Percentiles rank a stretch among this genome's conserved stretches.
phyloP scores from a whole-genome alignment of 352 stramenopile genomes.

The Phytophthora syringae region DNA sequence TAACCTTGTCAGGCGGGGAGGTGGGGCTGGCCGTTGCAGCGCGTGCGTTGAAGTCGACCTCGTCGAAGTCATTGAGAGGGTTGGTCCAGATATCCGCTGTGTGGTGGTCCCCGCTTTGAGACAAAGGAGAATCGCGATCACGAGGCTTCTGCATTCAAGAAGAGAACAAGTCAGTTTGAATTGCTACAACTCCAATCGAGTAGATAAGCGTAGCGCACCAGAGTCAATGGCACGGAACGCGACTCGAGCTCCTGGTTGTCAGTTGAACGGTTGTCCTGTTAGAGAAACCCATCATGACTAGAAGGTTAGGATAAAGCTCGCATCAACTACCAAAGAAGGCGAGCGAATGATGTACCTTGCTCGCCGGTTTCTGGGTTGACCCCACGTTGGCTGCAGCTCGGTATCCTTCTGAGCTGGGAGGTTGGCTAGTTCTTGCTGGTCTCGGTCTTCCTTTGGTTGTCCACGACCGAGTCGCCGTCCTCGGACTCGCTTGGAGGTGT shows the following conservation, averaged over 20 bases:
- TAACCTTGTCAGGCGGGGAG: constrained; percentile 43
- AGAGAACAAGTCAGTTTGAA: constrained; percentile 10
- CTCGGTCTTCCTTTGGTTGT: constrained; percentile 52
- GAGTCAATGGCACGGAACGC: constrained; percentile 18
- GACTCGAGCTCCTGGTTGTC: constrained; percentile 40
- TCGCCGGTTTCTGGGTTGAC: constrained; percentile 14
- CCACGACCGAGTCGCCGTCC: constrained; percentile 31
- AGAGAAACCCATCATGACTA: constrained; percentile 10
- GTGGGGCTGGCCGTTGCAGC: constrained; percentile 23
- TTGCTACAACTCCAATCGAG: background rate
- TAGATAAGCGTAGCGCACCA: constrained; percentile 30
- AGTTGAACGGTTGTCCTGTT: constrained; percentile 26
- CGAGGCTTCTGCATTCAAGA: constrained; percentile 13
- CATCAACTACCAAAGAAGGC: background rate
- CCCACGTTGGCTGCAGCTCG: constrained; percentile 25
- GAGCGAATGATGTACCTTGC: constrained; percentile 31
- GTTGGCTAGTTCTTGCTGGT: constrained; percentile 3
- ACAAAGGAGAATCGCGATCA: constrained; percentile 11
- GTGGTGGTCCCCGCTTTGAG: constrained; percentile 14
- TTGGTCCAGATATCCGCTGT: constrained; percentile 45
- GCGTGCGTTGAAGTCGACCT: constrained; percentile 18
- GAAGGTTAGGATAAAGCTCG: constrained; percentile 12
- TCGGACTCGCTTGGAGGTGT: constrained; percentile 34
- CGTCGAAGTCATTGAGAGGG: constrained; percentile 36
- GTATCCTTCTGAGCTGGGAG: constrained; percentile 21